Evolutionary conservation across 1,139 yeast species (phyloP).

Genomic region (Geotrichum candidum): DNA sequence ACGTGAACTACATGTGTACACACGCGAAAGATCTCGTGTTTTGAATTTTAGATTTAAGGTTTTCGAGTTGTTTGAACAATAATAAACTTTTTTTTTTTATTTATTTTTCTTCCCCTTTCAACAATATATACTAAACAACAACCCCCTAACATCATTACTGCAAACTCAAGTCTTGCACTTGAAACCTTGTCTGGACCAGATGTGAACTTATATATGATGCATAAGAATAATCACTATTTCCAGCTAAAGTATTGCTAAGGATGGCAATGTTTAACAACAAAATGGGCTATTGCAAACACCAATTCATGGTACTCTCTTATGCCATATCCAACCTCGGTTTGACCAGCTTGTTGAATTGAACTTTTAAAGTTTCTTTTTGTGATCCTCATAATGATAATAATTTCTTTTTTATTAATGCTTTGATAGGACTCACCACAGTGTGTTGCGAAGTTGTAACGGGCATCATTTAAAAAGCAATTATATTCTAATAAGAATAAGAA

Average conservation of each 20-base stretch:
- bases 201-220: no score
- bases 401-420: background rate
- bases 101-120: background rate
- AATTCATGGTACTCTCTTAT: no score
- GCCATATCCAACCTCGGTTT: background rate
- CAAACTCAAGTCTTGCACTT: background rate
- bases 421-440: background rate
- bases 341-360: background rate
- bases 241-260: no score
- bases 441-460: background rate
- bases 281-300: no score
- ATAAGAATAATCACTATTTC: no score
- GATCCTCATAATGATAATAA: background rate
- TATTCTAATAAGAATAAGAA: slow-evolving; percentile 8
- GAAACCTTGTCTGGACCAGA: background rate
- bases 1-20: background rate
- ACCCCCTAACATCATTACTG: background rate
- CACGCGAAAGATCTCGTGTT: background rate
- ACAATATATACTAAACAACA: background rate
- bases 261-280: no score
- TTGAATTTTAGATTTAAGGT: background rate
- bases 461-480: background rate
- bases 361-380: background rate
- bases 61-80: background rate
- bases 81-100: background rate